Conservation (phyloP, 257 asterid species). For the Solanum virginianum region DNA sequence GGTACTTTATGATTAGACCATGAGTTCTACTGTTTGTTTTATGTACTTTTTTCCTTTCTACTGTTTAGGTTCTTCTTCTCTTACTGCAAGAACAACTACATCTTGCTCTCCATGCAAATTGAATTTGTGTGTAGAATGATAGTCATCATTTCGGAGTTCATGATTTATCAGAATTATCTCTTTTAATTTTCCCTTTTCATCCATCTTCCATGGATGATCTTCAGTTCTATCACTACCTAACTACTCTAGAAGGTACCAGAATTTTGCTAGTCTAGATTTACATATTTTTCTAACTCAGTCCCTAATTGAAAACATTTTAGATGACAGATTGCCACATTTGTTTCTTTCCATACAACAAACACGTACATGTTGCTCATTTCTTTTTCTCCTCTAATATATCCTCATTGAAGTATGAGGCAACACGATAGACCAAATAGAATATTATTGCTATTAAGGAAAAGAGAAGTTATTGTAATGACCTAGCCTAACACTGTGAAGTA, state of each 20-base stretch:
- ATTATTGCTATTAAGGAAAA: no score
- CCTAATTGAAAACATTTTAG: no score
- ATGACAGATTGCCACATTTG: no score
- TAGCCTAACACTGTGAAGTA: no score
- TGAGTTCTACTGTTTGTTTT: background rate
- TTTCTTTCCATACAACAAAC: no score
- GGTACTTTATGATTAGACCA: background rate
- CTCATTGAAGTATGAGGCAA: no score
- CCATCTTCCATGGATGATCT: background rate
- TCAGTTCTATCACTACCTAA: background rate
- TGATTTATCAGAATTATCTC: background rate
- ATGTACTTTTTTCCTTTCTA: background rate
- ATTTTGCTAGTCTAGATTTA: no score
- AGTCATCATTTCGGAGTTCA: background rate
- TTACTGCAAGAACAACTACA: background rate
- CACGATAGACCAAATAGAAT: no score
- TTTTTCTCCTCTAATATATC: no score
- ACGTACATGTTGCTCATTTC: no score
- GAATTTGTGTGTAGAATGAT: background rate
- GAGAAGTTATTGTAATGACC: no score
- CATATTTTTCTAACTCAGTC: background rate
- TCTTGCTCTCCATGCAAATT: background rate
- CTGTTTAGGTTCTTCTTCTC: background rate
- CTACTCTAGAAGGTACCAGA: background rate
- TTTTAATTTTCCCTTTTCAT: background rate